Percentiles rank a stretch among this genome's conserved stretches.
These are phyloP conservation scores for Synchytrium microbalum DNA, from an alignment of 371 early-diverging fungal genomes.

Conservation along the genomic window DNA sequence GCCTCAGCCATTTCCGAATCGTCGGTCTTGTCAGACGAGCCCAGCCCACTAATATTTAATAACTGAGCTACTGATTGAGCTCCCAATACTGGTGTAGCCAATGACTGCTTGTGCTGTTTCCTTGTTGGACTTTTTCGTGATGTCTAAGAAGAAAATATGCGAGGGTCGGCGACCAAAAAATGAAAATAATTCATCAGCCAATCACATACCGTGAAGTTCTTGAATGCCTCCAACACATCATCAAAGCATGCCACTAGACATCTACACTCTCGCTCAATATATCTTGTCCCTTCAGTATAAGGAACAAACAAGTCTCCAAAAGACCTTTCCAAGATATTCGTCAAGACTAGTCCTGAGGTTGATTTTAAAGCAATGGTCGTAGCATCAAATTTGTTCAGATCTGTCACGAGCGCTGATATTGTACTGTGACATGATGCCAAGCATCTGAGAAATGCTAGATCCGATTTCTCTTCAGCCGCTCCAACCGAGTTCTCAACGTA, in stretches of 20 bases:
- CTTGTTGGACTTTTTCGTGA: constrained; percentile 1
- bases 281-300: constrained; percentile 81
- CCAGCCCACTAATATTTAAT: not conserved
- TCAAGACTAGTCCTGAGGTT: not conserved
- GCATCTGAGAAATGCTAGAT: constrained; percentile 69
- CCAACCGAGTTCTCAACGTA: constrained; percentile 70
- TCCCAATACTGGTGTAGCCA: not conserved
- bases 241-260: constrained; percentile 55
- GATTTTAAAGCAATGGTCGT: constrained; percentile 16
- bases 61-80: not conserved
- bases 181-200: not conserved
- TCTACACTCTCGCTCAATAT: constrained; percentile 66
- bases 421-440: constrained; percentile 68
- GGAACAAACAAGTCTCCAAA: constrained; percentile 92
- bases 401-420: constrained; percentile 63
- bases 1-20: not conserved
- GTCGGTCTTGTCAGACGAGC: not conserved
- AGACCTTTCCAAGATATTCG: constrained; percentile 61
- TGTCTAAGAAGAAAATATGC: not conserved
- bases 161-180: not conserved
- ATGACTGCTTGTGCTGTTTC: constrained; percentile 4
- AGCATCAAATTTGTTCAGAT: constrained; percentile 60
- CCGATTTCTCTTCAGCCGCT: constrained; percentile 59
- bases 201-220: constrained; percentile 21
- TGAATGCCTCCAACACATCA: constrained; percentile 22